Evolutionary conservation across 306 rosid genomes (phyloP).

Genomic region (Luffa aegyptiaca): DNA sequence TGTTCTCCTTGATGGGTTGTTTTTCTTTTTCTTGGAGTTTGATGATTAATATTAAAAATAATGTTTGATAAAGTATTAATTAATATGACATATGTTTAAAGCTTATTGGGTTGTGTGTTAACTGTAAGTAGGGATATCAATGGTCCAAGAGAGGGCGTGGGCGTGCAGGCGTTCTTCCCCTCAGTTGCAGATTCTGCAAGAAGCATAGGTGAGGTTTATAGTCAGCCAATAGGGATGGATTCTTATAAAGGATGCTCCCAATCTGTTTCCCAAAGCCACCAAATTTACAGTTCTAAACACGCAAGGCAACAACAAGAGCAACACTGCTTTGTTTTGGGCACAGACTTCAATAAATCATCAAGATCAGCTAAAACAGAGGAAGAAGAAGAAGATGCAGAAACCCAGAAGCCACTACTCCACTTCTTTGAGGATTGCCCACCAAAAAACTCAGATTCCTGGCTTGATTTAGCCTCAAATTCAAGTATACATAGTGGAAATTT

Average conservation of each 20-base stretch:
- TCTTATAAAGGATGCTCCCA: constrained; percentile 43
- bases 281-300: constrained; percentile 11
- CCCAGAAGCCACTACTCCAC: constrained; percentile 83
- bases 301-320: constrained; percentile 31
- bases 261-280: constrained; percentile 37
- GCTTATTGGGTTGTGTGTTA: constrained; percentile 6
- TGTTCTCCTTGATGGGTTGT: not conserved
- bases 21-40: constrained; percentile 6
- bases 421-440: constrained; percentile 93
- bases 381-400: constrained; percentile 36
- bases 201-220: constrained; percentile 35
- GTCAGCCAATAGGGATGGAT: constrained; percentile 43
- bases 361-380: constrained; percentile 33
- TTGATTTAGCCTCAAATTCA: constrained; percentile 90
- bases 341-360: constrained; percentile 68
- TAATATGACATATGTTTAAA: not conserved
- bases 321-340: constrained; percentile 80
- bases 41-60: not conserved
- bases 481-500: constrained; percentile 41
- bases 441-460: constrained; percentile 89
- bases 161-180: constrained; percentile 78
- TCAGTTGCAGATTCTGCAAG: constrained; percentile 55
- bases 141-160: constrained; percentile 60
- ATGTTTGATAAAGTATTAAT: not conserved
- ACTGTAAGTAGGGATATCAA: constrained; percentile 36